Evolutionary conservation across 2,329 filamentous ascomycete genomes (phyloP).

Genomic region (Aspergillus glaucus): DNA sequence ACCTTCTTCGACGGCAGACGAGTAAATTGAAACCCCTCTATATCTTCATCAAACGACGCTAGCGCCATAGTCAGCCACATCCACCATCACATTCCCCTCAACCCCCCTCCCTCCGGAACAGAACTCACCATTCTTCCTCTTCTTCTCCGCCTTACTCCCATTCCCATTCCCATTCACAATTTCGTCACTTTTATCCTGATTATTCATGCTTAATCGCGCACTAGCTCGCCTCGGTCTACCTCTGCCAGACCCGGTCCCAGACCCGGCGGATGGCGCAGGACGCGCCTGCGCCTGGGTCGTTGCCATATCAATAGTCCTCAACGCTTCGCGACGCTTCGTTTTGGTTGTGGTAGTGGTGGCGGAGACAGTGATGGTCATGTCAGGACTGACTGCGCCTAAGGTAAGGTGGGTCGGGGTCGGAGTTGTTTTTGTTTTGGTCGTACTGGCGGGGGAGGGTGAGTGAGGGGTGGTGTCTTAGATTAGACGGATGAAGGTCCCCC

Average conservation of each 20-base stretch:
- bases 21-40: conserved; percentile 71
- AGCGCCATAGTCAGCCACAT: neutral
- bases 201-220: conserved; percentile 32
- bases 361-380: conserved; percentile 36
- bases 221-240: conserved; percentile 20
- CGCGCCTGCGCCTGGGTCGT: conserved; percentile 33
- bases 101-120: neutral
- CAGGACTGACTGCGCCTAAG: conserved; percentile 13
- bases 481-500: too few relatives aligned
- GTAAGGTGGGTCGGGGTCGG: neutral
- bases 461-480: too few relatives aligned
- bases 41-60: conserved; percentile 52
- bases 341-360: conserved; percentile 26
- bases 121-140: conserved; percentile 41
- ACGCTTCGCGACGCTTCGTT: conserved; percentile 31
- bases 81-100: neutral
- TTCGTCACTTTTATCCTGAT: conserved; percentile 21
- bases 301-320: conserved; percentile 33
- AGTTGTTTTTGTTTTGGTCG: conserved; percentile 8
- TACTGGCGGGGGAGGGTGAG: conserved; percentile 2
- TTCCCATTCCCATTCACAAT: conserved; percentile 19
- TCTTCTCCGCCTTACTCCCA: conserved; percentile 24
- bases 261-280: conserved; percentile 21
- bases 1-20: conserved; percentile 62
- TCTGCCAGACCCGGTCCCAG: conserved; percentile 18